These are phyloP conservation scores for Obelidium mucronatum DNA, from an alignment of 192 early-diverging fungal genomes.

Conservation along the genomic window DNA sequence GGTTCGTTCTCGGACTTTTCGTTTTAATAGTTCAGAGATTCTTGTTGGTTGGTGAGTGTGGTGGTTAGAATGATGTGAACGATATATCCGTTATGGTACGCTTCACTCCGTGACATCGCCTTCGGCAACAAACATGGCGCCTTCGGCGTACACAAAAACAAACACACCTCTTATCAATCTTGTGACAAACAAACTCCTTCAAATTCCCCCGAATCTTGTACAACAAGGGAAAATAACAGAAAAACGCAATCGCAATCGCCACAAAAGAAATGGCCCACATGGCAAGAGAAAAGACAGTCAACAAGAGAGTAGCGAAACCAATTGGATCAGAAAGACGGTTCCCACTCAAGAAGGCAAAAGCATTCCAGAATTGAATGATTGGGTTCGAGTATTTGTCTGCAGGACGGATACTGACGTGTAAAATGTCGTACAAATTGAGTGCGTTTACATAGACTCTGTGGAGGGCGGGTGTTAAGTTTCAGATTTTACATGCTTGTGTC, in stretches of 20 bases:
- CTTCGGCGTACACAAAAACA: too few relatives aligned
- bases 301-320: slow-evolving; percentile 18
- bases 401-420: slow-evolving; percentile 8
- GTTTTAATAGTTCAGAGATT: slow-evolving; percentile 66
- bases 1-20: slow-evolving; percentile 57
- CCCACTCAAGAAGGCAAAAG: neutral
- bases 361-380: slow-evolving; percentile 8
- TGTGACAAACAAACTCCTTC: slow-evolving; percentile 90
- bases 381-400: slow-evolving; percentile 12
- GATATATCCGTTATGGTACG: too few relatives aligned
- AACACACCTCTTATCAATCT: slow-evolving; percentile 84
- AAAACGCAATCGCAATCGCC: slow-evolving; percentile 57
- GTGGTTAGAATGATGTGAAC: slow-evolving; percentile 1
- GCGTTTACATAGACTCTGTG: neutral
- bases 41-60: too few relatives aligned
- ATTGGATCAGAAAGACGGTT: neutral
- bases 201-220: slow-evolving; percentile 83
- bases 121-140: too few relatives aligned
- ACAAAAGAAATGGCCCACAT: slow-evolving; percentile 64
- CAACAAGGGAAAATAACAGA: slow-evolving; percentile 81
- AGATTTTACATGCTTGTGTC: too few relatives aligned
- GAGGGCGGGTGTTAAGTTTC: too few relatives aligned
- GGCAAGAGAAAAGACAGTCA: slow-evolving; percentile 67
- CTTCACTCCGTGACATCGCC: too few relatives aligned
- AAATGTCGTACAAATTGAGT: slow-evolving; percentile 41